Evolutionary conservation across 176 grass and related monocot genomes (phyloP).

Genomic region (Carex scoparia): DNA sequence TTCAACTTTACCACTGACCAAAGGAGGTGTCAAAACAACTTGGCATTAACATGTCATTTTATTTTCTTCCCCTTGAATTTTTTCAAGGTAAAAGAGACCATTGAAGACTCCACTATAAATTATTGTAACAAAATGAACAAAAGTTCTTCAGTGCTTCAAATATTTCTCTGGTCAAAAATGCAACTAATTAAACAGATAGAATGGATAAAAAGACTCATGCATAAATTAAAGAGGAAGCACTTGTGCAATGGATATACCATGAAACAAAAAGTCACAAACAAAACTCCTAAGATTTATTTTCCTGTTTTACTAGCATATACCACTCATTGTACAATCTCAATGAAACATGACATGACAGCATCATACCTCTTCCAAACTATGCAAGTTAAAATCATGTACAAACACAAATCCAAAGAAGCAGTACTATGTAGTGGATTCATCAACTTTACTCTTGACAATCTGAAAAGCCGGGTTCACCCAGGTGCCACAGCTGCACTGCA

Average conservation of each 20-base stretch:
- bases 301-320: neutral
- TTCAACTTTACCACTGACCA: neutral
- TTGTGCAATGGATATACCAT: neutral
- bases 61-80: neutral
- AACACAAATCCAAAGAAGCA: neutral
- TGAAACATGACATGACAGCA: neutral
- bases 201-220: neutral
- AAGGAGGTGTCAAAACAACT: neutral
- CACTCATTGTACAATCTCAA: neutral
- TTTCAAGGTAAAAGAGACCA: neutral
- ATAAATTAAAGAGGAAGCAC: neutral
- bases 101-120: neutral
- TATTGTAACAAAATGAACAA: neutral
- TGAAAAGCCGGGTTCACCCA: constrained; percentile 94
- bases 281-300: neutral
- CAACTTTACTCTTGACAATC: constrained; percentile 67
- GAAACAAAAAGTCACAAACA: neutral
- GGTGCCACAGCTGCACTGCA: constrained; percentile 76
- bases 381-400: constrained; percentile 4
- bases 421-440: constrained; percentile 44
- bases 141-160: neutral
- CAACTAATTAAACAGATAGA: neutral
- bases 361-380: neutral
- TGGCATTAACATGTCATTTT: neutral
- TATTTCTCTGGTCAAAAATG: neutral